Evolutionary conservation across 176 grass and related monocot species (phyloP), one percentile per base, ranked within the genome.

Genomic region (Aegilops umbellulata): DNA sequence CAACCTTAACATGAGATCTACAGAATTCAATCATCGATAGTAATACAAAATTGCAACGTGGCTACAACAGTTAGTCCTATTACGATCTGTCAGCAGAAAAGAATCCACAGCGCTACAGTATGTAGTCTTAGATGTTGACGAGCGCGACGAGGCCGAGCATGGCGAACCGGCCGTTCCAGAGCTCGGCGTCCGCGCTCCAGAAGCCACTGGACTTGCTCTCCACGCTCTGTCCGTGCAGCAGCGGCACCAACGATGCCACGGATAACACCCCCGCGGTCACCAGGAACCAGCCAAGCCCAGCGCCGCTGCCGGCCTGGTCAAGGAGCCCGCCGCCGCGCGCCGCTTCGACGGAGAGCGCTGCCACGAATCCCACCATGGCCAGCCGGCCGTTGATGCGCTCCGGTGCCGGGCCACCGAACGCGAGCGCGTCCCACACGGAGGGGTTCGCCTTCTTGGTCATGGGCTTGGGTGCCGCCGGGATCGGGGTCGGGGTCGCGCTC

Each of bases 101-200:
- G 31, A 31, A 31, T 31, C 31, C 31, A 31, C 31, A 31, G 31
- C 31, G 31, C 31, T 31, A 31, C 31, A 4, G 3, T 31, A 31
- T 4, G 31, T 31, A 3, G 31, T 31, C 35, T 36, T 36, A 36
- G 35, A 36, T 36, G 69, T 88, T 83, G 89, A 97, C 60, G 19
- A 97, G 91, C 0, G 93, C 93, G 62, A 95, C 38, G 38, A 39
- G 38, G 38, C 91, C 95, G 51, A 97, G 55, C 95, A 97, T 97
- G 76, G 95, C 95, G 81, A 93, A 82, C 1, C 95, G 83, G 0
- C 95, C 95, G 39, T 97, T 97, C 93, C 95, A 97, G 71, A 95
- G 77, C 93, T 95, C 95, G 1, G 95, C 93, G 42, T 92, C 61
- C 10, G 87, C 87, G 36, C 13, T 92, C 87, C 88, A 85, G 6